Percentiles rank a stretch among this genome's conserved stretches.
Conservation (phyloP, 75 land plant species). For the Azolla pinnata region DNA sequence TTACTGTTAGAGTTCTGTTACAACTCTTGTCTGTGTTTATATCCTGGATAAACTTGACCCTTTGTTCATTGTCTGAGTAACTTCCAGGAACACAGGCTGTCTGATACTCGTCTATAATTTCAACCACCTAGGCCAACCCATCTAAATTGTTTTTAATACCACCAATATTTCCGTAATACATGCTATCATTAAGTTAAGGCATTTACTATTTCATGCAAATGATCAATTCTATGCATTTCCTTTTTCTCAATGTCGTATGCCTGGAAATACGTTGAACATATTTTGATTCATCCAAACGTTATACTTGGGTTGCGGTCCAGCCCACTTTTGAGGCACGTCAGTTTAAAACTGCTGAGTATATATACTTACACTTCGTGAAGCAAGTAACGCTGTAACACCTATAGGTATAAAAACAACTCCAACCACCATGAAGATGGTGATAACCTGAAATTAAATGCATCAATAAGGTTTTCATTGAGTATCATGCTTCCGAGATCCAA, state of each 20-base stretch:
- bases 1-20: conserved; percentile 26
- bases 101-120: conserved; percentile 62
- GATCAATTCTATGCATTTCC: no score
- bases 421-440: conserved; percentile 46
- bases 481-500: background rate
- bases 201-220: no score
- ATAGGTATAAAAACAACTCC: conserved; percentile 64
- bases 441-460: conserved; percentile 42
- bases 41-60: conserved; percentile 34
- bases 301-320: no score
- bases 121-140: conserved; percentile 69
- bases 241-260: no score
- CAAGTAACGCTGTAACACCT: conserved; percentile 43
- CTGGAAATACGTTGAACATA: no score
- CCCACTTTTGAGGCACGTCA: no score
- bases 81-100: conserved; percentile 34
- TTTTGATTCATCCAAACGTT: no score
- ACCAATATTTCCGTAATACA: no score
- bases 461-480: no score
- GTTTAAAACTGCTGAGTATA: no score
- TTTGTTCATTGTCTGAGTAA: conserved; percentile 13
- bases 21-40: conserved; percentile 19
- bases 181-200: no score
- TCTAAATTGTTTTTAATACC: no score
- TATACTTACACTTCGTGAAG: conserved; percentile 46